Base-by-base conservation (phyloP, 2,329 filamentous ascomycete species). In the Alternaria brassicae region DNA sequence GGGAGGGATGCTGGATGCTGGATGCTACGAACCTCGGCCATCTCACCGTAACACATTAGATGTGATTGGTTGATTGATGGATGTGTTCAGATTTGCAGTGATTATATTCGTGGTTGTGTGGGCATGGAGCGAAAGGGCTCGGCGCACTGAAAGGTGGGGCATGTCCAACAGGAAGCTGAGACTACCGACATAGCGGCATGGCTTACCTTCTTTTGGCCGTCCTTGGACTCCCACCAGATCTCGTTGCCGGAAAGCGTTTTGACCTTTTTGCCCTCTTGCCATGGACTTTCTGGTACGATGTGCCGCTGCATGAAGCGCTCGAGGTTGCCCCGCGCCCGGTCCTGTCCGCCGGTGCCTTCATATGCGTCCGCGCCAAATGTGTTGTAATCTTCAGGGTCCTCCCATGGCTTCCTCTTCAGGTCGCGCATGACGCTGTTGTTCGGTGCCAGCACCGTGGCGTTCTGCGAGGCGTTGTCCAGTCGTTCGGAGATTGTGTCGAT, bases 371-470 rank as follows among this genome's bases (percentile, higher is more conserved):
- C 82, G 0, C 92, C 92, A 3, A 90, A 80, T 1, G 78, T 77
- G 3, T 83, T 80, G 75, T 95, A 94, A 66, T 97, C 93, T 52
- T 84, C 79, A 0, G 90, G 86, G 63, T 93, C 83, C 70, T 89
- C 91, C 92, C 92, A 96, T 0, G 93, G 93, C 77, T 97, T 98
- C 52, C 90, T 84, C 1, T 93, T 91, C 23, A 98, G 81, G 1
- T 79, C 81, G 65, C 91, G 90, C 72, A 99, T 87, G 3, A 89
- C 92, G 17, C 86, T 88, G 82, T 99, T 98, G 53, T 91, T 81
- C 0, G 95, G 95, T 5, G 93, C 94, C 3, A 98, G 86, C 23
- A 98, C 88, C 2, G 93, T 97, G 15, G 91, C 91, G 75, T 94
- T 93, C 58, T 84, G 78, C 1, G 80, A 73, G 0, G 83, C 77